Evolutionary conservation across 768 basidiomycete genomes (phyloP).

Genomic region (Trametes coccinea): DNA sequence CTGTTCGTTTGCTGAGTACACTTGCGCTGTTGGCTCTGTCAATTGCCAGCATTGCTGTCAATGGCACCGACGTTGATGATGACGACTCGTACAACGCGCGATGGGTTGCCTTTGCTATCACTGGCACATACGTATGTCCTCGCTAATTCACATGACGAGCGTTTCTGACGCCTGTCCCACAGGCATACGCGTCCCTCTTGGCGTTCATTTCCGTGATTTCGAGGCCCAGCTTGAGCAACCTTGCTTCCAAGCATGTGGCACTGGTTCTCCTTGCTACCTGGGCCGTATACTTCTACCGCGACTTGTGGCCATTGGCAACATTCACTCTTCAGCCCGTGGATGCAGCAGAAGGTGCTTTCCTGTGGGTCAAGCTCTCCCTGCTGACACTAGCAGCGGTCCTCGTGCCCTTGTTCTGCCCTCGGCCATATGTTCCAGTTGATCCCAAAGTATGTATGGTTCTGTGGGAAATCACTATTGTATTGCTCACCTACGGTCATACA

Average conservation of each 20-base stretch:
- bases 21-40: slow-evolving; percentile 52
- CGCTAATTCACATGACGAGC: slow-evolving; percentile 22
- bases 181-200: slow-evolving; percentile 31
- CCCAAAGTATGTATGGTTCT: slow-evolving; percentile 38
- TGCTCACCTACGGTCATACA: not conserved
- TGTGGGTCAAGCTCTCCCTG: slow-evolving; percentile 56
- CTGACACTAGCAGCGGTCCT: slow-evolving; percentile 46
- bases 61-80: slow-evolving; percentile 8
- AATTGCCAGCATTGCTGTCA: slow-evolving; percentile 41
- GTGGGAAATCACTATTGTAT: not conserved
- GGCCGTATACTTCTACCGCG: slow-evolving; percentile 54
- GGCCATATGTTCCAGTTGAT: slow-evolving; percentile 59
- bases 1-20: slow-evolving; percentile 46
- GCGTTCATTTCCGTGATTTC: slow-evolving; percentile 24
- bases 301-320: slow-evolving; percentile 60
- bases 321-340: slow-evolving; percentile 54
- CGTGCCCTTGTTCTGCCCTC: slow-evolving; percentile 57
- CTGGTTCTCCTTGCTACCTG: slow-evolving; percentile 49
- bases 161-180: slow-evolving; percentile 7
- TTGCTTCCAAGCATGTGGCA: slow-evolving; percentile 48
- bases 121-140: slow-evolving; percentile 21
- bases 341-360: slow-evolving; percentile 42
- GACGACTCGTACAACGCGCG: not conserved
- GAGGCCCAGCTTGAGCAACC: slow-evolving; percentile 7
- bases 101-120: slow-evolving; percentile 18